Evolutionary conservation across 2,329 filamentous ascomycete species (phyloP), one percentile per base, ranked within the genome.

Genomic region (Madurella mycetomatis): DNA sequence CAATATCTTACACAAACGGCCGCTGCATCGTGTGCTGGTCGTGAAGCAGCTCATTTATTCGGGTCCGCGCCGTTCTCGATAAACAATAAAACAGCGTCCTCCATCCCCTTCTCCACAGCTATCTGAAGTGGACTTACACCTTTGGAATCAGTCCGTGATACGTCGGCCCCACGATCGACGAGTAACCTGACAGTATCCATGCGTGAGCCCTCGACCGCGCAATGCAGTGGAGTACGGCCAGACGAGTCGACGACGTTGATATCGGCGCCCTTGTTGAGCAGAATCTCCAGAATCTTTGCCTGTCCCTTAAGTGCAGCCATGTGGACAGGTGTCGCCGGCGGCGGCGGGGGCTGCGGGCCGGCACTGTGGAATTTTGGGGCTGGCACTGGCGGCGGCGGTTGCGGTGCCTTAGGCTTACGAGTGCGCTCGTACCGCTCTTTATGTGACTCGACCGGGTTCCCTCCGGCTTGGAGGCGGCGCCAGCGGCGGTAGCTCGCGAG

Each of bases 31-130:
- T 8, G 25, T 25, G 17, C n/a, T 2, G 13, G 41, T 9, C 40
- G 4, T 2, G 40, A 41, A 41, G 18, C 11, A 19, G 18, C n/a
- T 49, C 19, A 53, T 18, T 25, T 41, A 43, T 64, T 62, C 2
- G 57, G 60, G 34, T 64, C 62, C 39, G 60, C 60, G 0, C 62
- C 62, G 3, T 52, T 50, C 42, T 64, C 62, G 25, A 62, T 62
- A 9, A 64, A 51, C 53, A 60, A 16, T 1, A 60, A 47, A 1
- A 62, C 60, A 0, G 57, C 62, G 39, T 64, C 60, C 45, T 64
- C 62, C 51, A 60, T 40, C 11, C 55, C 60, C 54, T 56, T 62
- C 16, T 59, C 60, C 9, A 64, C 57, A 3, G 62, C 60, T 49
- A 57, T 41, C 13, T 54, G 52, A 19, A 64, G 18, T 31, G 52